A percentile compares a stretch with the other conserved stretches of the same genome.
Evolutionary conservation across 202 grass and related monocot species (phyloP).

Genomic region (Saccharum hybrid): DNA sequence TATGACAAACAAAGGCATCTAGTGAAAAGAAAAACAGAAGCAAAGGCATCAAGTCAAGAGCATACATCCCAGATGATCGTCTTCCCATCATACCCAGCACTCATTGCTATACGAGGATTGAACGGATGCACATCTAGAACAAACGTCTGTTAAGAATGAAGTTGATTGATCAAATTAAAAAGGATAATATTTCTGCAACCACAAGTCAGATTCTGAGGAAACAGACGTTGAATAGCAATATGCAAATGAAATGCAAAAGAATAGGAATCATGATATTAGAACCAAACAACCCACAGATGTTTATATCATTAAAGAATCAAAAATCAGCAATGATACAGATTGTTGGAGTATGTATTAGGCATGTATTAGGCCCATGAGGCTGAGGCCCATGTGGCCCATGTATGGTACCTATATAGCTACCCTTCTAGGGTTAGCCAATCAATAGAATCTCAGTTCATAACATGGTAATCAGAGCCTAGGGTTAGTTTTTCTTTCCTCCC

Average conservation of each 20-base stretch:
- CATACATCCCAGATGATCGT: conserved; percentile 99
- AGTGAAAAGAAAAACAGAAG: conserved; percentile 16
- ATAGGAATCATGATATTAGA: conserved; percentile 17
- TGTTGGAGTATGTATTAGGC: no score
- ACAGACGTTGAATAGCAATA: background rate
- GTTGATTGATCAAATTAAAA: conserved; percentile 36
- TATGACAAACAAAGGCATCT: conserved; percentile 25
- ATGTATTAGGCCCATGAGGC: no score
- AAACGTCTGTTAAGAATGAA: conserved; percentile 83
- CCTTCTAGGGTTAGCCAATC: no score
- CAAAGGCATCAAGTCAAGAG: conserved; percentile 38
- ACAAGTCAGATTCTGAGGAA: conserved; percentile 15
- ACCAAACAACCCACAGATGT: conserved; percentile 13
- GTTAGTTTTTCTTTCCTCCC: no score
- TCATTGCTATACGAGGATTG: conserved; percentile 99
- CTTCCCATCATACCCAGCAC: conserved; percentile 98
- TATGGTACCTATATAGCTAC: no score
- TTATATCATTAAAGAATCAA: conserved; percentile 29
- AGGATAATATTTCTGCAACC: conserved; percentile 20
- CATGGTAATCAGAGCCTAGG: no score
- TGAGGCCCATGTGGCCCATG: no score
- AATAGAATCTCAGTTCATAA: no score
- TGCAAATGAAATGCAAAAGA: conserved; percentile 26
- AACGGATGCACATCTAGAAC: conserved; percentile 99
- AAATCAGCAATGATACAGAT: conserved; percentile 15